Evolutionary conservation across 1,139 yeast species (phyloP).

Genomic region (Candida sanyaensis): DNA sequence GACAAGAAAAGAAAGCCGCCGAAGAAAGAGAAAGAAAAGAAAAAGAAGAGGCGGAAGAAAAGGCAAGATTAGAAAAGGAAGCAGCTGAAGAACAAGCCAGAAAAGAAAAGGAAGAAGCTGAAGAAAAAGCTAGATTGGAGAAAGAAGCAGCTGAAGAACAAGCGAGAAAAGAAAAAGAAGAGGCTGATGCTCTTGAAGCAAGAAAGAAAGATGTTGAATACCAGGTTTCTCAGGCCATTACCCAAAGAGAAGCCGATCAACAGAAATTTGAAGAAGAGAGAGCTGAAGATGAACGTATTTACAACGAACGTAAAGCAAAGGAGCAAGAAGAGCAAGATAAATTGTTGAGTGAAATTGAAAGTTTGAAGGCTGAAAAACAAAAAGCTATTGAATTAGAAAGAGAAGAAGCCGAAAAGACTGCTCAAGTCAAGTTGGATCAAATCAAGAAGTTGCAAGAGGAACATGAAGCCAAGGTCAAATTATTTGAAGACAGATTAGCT

Average conservation of each 20-base stretch:
- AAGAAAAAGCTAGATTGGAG: conserved; percentile 14
- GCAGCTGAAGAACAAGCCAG: conserved; percentile 21
- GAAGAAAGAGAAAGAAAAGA: conserved; percentile 27
- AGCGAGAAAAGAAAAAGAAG: conserved; percentile 6
- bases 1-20: conserved; percentile 30
- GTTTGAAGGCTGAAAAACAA: conserved; percentile 26
- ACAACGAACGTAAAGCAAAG: conserved; percentile 26
- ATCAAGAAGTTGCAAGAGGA: conserved; percentile 36
- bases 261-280: conserved; percentile 27
- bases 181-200: conserved; percentile 16
- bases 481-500: conserved; percentile 33
- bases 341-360: conserved; percentile 34
- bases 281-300: conserved; percentile 26
- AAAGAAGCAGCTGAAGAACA: conserved; percentile 22
- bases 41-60: conserved; percentile 42
- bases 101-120: conserved; percentile 21
- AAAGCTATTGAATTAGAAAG: conserved; percentile 28
- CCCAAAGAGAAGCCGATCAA: conserved; percentile 30
- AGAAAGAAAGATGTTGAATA: conserved; percentile 26
- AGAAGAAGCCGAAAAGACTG: conserved; percentile 33
- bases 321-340: conserved; percentile 26
- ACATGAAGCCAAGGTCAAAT: conserved; percentile 31
- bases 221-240: conserved; percentile 28
- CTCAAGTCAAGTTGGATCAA: conserved; percentile 34
- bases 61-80: conserved; percentile 34